phyloP scores from a whole-genome alignment of 2,329 filamentous ascomycete species.

The Hymenoscyphus occultus region DNA sequence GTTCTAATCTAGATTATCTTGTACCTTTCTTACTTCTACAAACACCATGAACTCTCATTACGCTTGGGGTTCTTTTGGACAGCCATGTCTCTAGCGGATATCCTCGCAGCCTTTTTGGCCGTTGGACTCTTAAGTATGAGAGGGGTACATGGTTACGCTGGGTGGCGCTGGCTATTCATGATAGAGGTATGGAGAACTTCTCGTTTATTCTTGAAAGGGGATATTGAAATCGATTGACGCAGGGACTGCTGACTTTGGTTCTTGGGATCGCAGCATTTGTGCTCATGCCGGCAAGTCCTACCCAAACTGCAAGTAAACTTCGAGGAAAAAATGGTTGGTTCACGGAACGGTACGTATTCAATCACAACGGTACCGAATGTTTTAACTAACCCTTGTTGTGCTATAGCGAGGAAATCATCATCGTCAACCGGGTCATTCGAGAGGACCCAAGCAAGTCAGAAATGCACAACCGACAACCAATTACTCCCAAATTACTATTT shows the following conservation, averaged over 20 bases:
- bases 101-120: constrained; percentile 53
- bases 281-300: constrained; percentile 20
- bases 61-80: constrained; percentile 67
- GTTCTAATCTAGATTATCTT: constrained; percentile 42
- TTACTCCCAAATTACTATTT: constrained; percentile 46
- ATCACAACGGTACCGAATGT: background rate
- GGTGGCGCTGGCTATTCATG: constrained; percentile 57
- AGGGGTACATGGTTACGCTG: constrained; percentile 49
- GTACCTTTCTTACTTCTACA: constrained; percentile 71
- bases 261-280: constrained; percentile 20
- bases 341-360: constrained; percentile 42
- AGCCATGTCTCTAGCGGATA: constrained; percentile 49
- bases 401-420: constrained; percentile 57
- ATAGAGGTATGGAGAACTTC: constrained; percentile 30
- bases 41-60: constrained; percentile 59
- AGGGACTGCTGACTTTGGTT: constrained; percentile 23
- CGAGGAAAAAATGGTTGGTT: constrained; percentile 63
- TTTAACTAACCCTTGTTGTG: background rate
- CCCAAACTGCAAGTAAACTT: constrained; percentile 39
- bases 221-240: background rate
- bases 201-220: constrained; percentile 22
- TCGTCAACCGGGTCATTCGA: constrained; percentile 57
- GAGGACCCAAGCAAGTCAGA: constrained; percentile 49
- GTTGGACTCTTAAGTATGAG: constrained; percentile 55
- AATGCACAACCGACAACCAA: constrained; percentile 51